Evolutionary conservation across 352 stramenopile species (phyloP).

Genomic region (Plasmopara muralis): DNA sequence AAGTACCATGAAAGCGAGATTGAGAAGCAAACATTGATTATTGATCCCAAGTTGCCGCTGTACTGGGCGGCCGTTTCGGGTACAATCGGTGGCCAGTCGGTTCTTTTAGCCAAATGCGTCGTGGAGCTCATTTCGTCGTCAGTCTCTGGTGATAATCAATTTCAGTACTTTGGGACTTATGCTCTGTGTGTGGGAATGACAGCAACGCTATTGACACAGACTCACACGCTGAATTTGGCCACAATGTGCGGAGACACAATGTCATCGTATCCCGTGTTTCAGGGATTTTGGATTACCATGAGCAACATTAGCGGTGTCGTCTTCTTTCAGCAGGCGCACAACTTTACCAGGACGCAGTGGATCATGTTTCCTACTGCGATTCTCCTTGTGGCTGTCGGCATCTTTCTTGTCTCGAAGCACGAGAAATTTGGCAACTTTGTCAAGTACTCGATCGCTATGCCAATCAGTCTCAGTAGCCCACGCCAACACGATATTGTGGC

Average conservation of each 20-base stretch:
- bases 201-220: conserved; percentile 71
- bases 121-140: conserved; percentile 80
- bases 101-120: conserved; percentile 81
- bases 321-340: conserved; percentile 83
- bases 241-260: conserved; percentile 84
- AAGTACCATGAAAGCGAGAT: conserved; percentile 61
- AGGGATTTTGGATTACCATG: conserved; percentile 86
- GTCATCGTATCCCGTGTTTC: conserved; percentile 81
- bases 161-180: conserved; percentile 80
- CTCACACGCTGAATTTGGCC: conserved; percentile 78
- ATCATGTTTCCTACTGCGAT: conserved; percentile 77
- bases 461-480: conserved; percentile 77
- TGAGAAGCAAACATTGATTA: conserved; percentile 81
- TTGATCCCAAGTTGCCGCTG: conserved; percentile 77
- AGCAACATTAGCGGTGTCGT: conserved; percentile 84
- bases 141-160: conserved; percentile 81
- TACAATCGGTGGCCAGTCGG: conserved; percentile 73
- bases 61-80: conserved; percentile 86
- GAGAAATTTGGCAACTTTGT: conserved; percentile 85
- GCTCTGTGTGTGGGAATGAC: conserved; percentile 71
- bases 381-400: conserved; percentile 60
- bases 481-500: conserved; percentile 84
- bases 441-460: conserved; percentile 87
- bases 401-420: conserved; percentile 80
- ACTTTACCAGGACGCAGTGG: conserved; percentile 77